phyloP scores from a whole-genome alignment of 1,139 yeast species.

The Yamadazyma conglobata region DNA sequence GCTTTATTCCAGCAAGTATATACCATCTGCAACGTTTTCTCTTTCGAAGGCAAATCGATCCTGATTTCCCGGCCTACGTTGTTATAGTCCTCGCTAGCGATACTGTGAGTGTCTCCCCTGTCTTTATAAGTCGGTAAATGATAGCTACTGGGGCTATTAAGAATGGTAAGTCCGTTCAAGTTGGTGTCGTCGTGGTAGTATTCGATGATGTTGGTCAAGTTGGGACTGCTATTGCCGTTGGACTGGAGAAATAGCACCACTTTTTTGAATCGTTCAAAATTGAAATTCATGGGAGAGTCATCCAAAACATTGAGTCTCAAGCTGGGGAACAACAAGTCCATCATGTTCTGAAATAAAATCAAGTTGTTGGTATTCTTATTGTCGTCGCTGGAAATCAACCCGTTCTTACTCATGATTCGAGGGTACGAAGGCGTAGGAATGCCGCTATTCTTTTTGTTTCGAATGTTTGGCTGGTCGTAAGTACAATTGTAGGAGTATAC shows the following conservation, averaged over 20 bases:
- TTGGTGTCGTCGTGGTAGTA: conserved; percentile 20
- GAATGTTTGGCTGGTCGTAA: conserved; percentile 69
- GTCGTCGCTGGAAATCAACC: conserved; percentile 9
- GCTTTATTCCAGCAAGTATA: conserved; percentile 83
- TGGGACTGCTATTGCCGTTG: conserved; percentile 15
- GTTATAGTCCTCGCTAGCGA: conserved; percentile 19
- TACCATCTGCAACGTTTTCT: conserved; percentile 66
- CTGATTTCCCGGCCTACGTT: conserved; percentile 45
- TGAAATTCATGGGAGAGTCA: conserved; percentile 27
- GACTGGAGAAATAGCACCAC: conserved; percentile 22
- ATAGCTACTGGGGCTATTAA: conserved; percentile 3
- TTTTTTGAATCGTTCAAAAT: conserved; percentile 32
- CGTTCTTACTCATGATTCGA: conserved; percentile 10
- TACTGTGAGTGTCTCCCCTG: conserved; percentile 7
- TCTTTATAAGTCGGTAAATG: conserved; percentile 1
- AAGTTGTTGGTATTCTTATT: conserved; percentile 16
- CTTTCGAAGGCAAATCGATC: conserved; percentile 72
- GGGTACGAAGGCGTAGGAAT: conserved; percentile 29
- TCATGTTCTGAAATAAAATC: conserved; percentile 24
- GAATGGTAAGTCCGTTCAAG: conserved; percentile 1
- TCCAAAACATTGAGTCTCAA: conserved; percentile 38
- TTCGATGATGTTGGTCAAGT: conserved; percentile 23
- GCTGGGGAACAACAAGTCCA: conserved; percentile 49
- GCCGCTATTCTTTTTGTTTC: conserved; percentile 43
- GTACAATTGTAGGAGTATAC: conserved; percentile 76